phyloP scores from a whole-genome alignment of 345 rosid genomes.

The Lepidium sativum region DNA sequence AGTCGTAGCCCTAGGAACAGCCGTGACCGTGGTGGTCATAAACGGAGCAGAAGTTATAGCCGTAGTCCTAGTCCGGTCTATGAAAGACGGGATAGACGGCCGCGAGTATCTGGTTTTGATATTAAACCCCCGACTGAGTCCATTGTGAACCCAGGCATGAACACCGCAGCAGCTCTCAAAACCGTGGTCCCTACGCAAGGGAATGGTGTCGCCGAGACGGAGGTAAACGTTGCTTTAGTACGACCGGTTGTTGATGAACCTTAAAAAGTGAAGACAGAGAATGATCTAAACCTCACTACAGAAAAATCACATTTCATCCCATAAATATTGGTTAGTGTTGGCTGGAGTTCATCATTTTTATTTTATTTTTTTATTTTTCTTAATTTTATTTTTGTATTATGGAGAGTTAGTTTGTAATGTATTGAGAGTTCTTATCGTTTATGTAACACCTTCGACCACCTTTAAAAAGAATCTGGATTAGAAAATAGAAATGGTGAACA shows the following conservation, averaged over 20 bases:
- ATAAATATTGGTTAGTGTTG: conserved; percentile 1
- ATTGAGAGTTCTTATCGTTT: not conserved
- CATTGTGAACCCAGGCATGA: not conserved
- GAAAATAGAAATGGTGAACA: not conserved
- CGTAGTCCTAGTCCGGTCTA: conserved; percentile 38
- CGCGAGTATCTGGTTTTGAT: conserved; percentile 27
- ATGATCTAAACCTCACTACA: not conserved
- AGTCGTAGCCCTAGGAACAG: conserved; percentile 40
- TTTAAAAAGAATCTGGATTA: not conserved
- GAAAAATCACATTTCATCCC: not conserved
- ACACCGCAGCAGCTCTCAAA: not conserved
- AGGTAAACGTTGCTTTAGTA: conserved; percentile 7
- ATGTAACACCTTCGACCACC: not conserved
- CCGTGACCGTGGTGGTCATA: conserved; percentile 35
- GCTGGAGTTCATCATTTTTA: not conserved
- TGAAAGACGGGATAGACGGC: conserved; percentile 42
- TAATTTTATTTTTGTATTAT: conserved; percentile 4
- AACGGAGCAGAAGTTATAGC: conserved; percentile 43
- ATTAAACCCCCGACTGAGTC: conserved; percentile 21
- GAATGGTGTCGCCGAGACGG: conserved; percentile 8
- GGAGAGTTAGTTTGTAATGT: conserved; percentile 17
- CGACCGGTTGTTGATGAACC: conserved; percentile 9
- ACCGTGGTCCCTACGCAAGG: conserved; percentile 6
- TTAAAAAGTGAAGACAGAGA: not conserved
- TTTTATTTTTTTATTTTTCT: not conserved